These are phyloP conservation scores for Citrus inodora DNA, from an alignment of 345 rosid species.

Conservation along the genomic window DNA sequence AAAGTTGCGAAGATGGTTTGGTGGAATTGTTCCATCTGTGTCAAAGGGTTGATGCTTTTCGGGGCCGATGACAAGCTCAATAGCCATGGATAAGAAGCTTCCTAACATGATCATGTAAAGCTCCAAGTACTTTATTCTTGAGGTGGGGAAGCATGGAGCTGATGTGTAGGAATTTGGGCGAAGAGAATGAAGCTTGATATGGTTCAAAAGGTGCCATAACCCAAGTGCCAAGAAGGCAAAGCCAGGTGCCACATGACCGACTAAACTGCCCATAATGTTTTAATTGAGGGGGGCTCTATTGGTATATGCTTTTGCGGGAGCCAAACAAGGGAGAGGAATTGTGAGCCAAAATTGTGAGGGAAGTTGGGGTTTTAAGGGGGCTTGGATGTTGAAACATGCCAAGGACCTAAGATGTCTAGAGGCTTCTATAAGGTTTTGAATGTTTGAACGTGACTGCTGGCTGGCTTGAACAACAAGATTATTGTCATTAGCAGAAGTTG, in stretches of 20 bases:
- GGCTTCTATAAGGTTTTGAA: constrained; percentile 14
- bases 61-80: constrained; percentile 80
- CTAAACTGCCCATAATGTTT: constrained; percentile 57
- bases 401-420: constrained; percentile 8
- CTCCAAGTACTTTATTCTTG: constrained; percentile 54
- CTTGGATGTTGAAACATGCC: not conserved
- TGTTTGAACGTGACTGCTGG: not conserved
- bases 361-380: constrained; percentile 5
- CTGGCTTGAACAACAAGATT: constrained; percentile 12
- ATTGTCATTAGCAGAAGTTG: not conserved
- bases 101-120: constrained; percentile 56
- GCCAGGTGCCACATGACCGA: constrained; percentile 80
- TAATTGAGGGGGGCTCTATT: not conserved
- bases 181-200: constrained; percentile 48
- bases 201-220: constrained; percentile 80
- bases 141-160: constrained; percentile 55
- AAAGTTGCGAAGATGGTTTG: constrained; percentile 84
- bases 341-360: constrained; percentile 9
- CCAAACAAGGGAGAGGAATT: not conserved
- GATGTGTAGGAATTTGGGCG: constrained; percentile 55
- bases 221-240: constrained; percentile 61
- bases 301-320: not conserved
- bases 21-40: constrained; percentile 72
- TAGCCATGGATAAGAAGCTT: constrained; percentile 55
- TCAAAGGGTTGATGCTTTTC: constrained; percentile 75